A percentile compares a stretch with the other conserved stretches of the same genome.
phyloP scores from a whole-genome alignment of 2,329 filamentous ascomycete species.

The Phialemonium atrogriseum region DNA sequence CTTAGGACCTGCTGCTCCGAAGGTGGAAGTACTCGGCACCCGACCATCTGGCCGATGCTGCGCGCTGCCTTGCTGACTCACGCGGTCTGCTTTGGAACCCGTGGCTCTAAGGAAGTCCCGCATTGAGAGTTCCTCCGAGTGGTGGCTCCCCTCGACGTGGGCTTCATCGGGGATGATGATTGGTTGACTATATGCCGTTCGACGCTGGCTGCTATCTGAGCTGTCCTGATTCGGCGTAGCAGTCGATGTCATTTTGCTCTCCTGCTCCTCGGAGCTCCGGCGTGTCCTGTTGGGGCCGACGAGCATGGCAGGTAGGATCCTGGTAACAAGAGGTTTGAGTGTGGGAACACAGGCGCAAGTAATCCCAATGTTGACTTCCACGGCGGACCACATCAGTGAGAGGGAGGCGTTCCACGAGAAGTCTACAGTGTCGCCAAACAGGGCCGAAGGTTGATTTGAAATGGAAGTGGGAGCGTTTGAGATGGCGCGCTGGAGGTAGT shows the following conservation, averaged over 20 bases:
- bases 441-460: constrained; percentile 28
- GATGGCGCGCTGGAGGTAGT: constrained; percentile 74
- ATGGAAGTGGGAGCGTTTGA: constrained; percentile 27
- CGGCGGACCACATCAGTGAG: constrained; percentile 87
- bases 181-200: no score
- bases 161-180: constrained; percentile 7
- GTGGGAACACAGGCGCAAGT: constrained; percentile 89
- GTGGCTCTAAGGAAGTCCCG: constrained; percentile 11
- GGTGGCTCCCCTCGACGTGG: not conserved
- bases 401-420: constrained; percentile 70
- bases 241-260: constrained; percentile 2
- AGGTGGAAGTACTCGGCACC: not conserved
- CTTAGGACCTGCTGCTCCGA: not conserved
- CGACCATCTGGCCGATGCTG: not conserved
- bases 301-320: constrained; percentile 48
- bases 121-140: constrained; percentile 12
- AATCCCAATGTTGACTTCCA: constrained; percentile 87
- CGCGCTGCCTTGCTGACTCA: no score
- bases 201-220: constrained; percentile 15
- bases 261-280: not conserved
- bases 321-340: constrained; percentile 74
- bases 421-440: constrained; percentile 43
- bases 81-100: no score
- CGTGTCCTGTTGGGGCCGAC: constrained; percentile 40
- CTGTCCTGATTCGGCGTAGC: constrained; percentile 5